A percentile compares a stretch with the other conserved stretches of the same genome.
These are phyloP conservation scores for Apiospora hydei DNA, from an alignment of 2,329 filamentous ascomycete species.

Conservation along the genomic window DNA sequence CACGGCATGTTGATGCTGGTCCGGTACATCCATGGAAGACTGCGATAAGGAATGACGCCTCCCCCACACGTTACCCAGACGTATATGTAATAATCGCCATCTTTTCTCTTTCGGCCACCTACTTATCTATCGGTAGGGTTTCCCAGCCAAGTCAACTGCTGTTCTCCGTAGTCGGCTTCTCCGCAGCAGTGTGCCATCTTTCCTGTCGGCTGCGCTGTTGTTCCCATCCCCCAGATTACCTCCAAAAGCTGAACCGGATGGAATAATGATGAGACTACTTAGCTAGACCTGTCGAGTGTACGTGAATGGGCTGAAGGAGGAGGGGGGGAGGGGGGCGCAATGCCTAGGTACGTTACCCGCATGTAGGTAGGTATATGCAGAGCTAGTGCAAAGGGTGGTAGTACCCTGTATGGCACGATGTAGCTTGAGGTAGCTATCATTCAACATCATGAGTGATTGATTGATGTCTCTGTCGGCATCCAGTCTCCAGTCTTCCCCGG, in stretches of 20 bases:
- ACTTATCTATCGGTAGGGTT: not conserved
- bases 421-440: too few relatives aligned
- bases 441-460: too few relatives aligned
- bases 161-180: slow-evolving; percentile 3
- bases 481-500: slow-evolving; percentile 13
- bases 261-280: not conserved
- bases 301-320: not conserved
- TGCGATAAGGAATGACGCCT: slow-evolving; percentile 21
- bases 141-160: not conserved
- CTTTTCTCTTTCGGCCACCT: not conserved
- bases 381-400: not conserved
- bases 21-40: not conserved
- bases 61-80: slow-evolving; percentile 6
- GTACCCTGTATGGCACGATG: too few relatives aligned
- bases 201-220: not conserved
- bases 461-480: not conserved
- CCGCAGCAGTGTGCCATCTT: not conserved
- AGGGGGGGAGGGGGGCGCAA: not conserved
- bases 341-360: too few relatives aligned
- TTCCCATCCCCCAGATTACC: not conserved
- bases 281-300: not conserved
- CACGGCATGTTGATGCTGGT: not conserved
- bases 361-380: not conserved
- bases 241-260: not conserved
- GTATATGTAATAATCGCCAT: not conserved